Base-by-base conservation (phyloP, 495 filamentous ascomycete genomes). In the Lichenothelia convexa region DNA sequence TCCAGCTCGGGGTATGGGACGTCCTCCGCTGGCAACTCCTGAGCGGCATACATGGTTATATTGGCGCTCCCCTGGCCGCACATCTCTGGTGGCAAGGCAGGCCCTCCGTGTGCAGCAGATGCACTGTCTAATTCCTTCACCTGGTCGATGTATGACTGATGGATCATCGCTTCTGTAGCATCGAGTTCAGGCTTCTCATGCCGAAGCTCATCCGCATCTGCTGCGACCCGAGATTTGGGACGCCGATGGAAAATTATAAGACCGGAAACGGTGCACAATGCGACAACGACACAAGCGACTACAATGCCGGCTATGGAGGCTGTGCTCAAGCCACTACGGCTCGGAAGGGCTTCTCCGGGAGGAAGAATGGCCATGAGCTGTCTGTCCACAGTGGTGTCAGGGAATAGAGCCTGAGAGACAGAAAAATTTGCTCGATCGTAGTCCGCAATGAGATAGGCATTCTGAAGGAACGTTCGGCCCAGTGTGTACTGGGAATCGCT, bases 161-260 rank as follows among this genome's bases (percentile, higher is more conserved):
- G 1, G n/a, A n/a, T n/a, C n/a, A n/a, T n/a, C 15, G 24, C 12
- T 9, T 40, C 21, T 16, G 4, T 46, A 36, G 44, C 49, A 18
- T 50, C 48, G 20, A 55, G 49, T 30, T 59, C 56, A 17, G 53
- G 54, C 32, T 59, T 59, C 17, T 49, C 52, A 30, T 57, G 17
- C 55, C 54, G 26, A 7, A 38, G 15, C 9, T 17, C 11, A 8
- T 29, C 24, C 24, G 15, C 9, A 11, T 2, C 8, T 33, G 11
- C 9, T 9, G 31, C 17, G 1, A 18, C 9, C 19, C 31, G 13
- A 1, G 31, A 33, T 12, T 1, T 18, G n/a, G 13, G 13, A 12
- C 17, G 31, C 31, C 19, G 9, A 12, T 18, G 17, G 11, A 12
- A 18, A 18, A 11, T 1, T 18, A 33, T 8, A 8, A 33, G 8